Evolutionary conservation across 192 early-diverging fungal genomes (phyloP), one percentile per base, ranked within the genome.

Genomic region (Mortierella hygrophila): DNA sequence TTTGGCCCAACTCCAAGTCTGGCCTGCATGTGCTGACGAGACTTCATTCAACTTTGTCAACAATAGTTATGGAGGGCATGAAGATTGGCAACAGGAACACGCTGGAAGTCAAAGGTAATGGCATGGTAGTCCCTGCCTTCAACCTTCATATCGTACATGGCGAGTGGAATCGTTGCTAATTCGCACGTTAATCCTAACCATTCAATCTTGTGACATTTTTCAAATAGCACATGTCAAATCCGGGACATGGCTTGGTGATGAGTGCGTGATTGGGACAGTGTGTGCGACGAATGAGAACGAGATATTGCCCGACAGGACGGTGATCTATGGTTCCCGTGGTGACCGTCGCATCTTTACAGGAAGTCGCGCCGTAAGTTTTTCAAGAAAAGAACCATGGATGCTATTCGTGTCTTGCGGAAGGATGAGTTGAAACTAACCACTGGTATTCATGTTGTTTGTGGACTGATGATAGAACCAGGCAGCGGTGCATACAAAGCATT

Each of bases 261-360:
- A 95, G 71, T 95, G 94, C 82, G 94, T 96, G 26, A 90, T 96
- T 37, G 94, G 94, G 13, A 87, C 94, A 32, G 93, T 88, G 13
- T 95, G 94, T 76, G 88, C 89, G 16, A 95, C 94, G 11, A 89
- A 90, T 29, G 77, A 70, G 4, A 90, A 94, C 78, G 94, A 96
- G 70, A 70, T 72, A 11, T 80, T 96, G 21, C 81, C 89, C 0
- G 90, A 93, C 77, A 78, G 93, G 72, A 95, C 95, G 1, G 94
- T 95, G 15, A 92, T 96, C 41, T 95, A 90, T 80, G 94, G 95
- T 13, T 35, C 49, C 35, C 77, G 90, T 21, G 89, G 92, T 46
- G 89, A 90, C 23, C 83, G 93, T 63, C 87, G 94, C 37, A 89
- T 76, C 35, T 93, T 92, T 74, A 90, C 90, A 21, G 84, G 78